Conservation (phyloP, 306 rosid genomes). For the Fagus sylvatica region DNA sequence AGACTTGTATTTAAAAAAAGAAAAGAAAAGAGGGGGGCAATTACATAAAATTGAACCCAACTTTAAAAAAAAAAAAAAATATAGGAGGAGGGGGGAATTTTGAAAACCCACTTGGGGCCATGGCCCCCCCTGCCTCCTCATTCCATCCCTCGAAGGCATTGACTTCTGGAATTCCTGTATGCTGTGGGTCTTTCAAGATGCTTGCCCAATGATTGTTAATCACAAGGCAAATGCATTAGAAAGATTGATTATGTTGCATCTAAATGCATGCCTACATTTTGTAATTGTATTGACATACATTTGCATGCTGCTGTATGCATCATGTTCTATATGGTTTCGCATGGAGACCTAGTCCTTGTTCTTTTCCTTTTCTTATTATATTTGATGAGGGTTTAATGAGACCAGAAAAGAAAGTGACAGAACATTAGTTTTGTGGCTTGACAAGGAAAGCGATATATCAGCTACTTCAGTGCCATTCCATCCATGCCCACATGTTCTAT, state of each 20-base stretch:
- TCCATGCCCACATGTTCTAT: conserved; percentile 33
- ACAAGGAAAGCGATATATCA: conserved; percentile 34
- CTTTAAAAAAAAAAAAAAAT: no score
- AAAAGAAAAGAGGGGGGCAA: no score
- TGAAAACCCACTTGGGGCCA: no score
- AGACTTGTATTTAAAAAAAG: no score
- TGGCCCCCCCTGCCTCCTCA: no score
- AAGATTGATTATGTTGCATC: not conserved
- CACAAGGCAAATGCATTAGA: not conserved
- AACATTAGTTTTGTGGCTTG: conserved; percentile 12
- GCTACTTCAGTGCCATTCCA: conserved; percentile 22
- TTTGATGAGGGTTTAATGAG: not conserved
- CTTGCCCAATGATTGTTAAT: not conserved
- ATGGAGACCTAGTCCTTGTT: not conserved
- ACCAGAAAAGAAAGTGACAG: conserved; percentile 17
- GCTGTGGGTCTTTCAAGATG: no score
- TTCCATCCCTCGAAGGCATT: not conserved
- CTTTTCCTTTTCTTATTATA: not conserved
- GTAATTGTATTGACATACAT: not conserved
- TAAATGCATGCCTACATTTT: not conserved
- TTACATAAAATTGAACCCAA: no score
- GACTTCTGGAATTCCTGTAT: not conserved
- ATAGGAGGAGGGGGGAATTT: no score
- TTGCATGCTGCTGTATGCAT: not conserved
- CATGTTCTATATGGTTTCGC: not conserved